Evolutionary conservation across 306 rosid genomes (phyloP).

Genomic region (Phaseolus lunatus): DNA sequence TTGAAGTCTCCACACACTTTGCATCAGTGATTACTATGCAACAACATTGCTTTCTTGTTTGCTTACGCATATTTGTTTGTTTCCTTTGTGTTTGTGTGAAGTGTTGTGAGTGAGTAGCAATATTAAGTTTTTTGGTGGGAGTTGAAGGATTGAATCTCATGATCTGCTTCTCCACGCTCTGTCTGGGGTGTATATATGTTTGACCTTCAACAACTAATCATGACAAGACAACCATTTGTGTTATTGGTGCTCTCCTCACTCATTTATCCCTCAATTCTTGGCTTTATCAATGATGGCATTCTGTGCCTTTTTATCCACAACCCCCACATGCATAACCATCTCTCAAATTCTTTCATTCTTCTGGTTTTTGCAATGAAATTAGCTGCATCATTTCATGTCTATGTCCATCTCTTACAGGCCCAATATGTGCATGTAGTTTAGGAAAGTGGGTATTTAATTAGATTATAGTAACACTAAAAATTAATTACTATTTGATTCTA

Average conservation of each 20-base stretch:
- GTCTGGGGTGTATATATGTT: slow-evolving; percentile 26
- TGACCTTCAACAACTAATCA: slow-evolving; percentile 50
- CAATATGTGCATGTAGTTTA: no score
- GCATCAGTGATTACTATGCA: slow-evolving; percentile 31
- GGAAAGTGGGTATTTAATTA: no score
- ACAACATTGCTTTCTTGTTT: not conserved
- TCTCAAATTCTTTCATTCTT: slow-evolving; percentile 6
- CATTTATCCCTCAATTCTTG: slow-evolving; percentile 48
- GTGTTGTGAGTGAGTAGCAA: slow-evolving; percentile 11
- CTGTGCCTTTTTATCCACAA: slow-evolving; percentile 52
- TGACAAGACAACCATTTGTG: slow-evolving; percentile 55
- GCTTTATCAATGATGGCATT: slow-evolving; percentile 53
- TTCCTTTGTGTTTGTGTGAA: slow-evolving; percentile 38
- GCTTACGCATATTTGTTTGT: slow-evolving; percentile 22
- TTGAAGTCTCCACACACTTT: slow-evolving; percentile 7
- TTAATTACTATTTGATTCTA: no score
- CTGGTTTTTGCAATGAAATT: not conserved
- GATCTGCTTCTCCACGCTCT: slow-evolving; percentile 53
- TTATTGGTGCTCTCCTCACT: slow-evolving; percentile 49
- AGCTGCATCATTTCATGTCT: not conserved
- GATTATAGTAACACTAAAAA: no score
- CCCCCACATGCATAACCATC: slow-evolving; percentile 50
- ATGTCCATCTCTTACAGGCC: no score
- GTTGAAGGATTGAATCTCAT: slow-evolving; percentile 48
- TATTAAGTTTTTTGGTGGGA: slow-evolving; percentile 45